Conservation (phyloP, 345 rosid genomes). For the Odontarrhena argentea region DNA sequence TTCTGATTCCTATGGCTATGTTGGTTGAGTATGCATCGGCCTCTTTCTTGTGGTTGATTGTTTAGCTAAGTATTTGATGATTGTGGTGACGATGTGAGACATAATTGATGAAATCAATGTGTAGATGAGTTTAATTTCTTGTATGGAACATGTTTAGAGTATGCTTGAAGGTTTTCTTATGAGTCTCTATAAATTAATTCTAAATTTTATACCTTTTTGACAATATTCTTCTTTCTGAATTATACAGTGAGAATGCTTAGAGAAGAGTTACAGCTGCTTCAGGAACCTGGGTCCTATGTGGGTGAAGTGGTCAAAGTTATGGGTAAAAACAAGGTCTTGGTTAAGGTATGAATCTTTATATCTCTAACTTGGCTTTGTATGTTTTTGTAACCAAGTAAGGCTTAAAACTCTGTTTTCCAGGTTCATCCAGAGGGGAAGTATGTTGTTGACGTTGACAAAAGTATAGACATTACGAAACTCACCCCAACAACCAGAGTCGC, state of each 20-base stretch:
- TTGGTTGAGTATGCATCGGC: neutral
- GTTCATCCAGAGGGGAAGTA: conserved; percentile 99
- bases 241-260: conserved; percentile 85
- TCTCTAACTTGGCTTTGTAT: neutral
- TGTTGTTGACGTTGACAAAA: conserved; percentile 95
- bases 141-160: too few species aligned
- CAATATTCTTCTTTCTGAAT: conserved; percentile 7
- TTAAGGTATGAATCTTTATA: conserved; percentile 59
- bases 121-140: too few species aligned
- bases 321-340: conserved; percentile 97
- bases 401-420: conserved; percentile 43
- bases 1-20: neutral
- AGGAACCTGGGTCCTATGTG: conserved; percentile 98
- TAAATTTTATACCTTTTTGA: conserved; percentile 19
- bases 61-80: neutral
- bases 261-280: conserved; percentile 95
- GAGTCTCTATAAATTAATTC: conserved; percentile 3
- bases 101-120: neutral
- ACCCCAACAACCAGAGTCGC: conserved; percentile 97
- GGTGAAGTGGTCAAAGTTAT: conserved; percentile 99
- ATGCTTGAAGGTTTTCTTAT: neutral
- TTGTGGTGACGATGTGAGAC: neutral
- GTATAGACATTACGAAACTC: conserved; percentile 87
- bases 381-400: neutral
- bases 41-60: conserved; percentile 7